Base-by-base conservation (phyloP, 2,329 filamentous ascomycete genomes). In the Fusarium sp. region DNA sequence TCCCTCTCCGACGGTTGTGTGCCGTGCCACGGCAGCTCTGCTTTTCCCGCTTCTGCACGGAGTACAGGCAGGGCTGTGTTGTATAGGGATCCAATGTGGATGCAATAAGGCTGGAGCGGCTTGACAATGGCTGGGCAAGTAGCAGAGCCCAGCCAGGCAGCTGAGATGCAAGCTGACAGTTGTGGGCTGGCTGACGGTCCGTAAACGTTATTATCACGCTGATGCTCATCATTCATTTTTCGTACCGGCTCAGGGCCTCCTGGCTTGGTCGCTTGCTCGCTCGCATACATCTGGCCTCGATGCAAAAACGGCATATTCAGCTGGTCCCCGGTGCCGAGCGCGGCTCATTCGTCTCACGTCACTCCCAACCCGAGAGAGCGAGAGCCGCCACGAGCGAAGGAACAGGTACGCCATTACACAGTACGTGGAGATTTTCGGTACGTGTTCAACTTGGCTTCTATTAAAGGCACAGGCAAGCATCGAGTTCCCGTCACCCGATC, bases 311-410 rank as follows among this genome's bases (percentile, higher is more conserved):
- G 22, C 35, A 27, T 39, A 37, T 59, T 61, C 18, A 45, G 27
- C 37, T 61, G 41, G 13, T 60, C 10, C n/a, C 24, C 37, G 41
- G 33, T 33, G 18, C n/a, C 60, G 24, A 10, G 43, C 68, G 37
- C 43, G 58, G 41, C 67, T 71, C 58, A 60, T 24, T 65, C 65
- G 54, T 75, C 73, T 77, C 73, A 76, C 75, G 69, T 72, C 74
- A 75, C 68, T 50, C 33, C 31, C 52, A 56, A 61, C 41, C 43
- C n/a, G 50, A 57, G 39, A 22, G 33, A 58, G 39, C 29, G 48
- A 58, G 39, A 54, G 52, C 56, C 59, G 57, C 52, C 56, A 61
- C 41, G 59, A 60, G 64, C 50, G 64, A 22, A 48, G 43, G 43
- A 24, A 22, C 27, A 52, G 16, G 24, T 31, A 52, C 48, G 27